A percentile compares a stretch with the other conserved stretches of the same genome.
Evolutionary conservation across 495 filamentous ascomycete genomes (phyloP).

Genomic region (Polyplosphaeria fusca): DNA sequence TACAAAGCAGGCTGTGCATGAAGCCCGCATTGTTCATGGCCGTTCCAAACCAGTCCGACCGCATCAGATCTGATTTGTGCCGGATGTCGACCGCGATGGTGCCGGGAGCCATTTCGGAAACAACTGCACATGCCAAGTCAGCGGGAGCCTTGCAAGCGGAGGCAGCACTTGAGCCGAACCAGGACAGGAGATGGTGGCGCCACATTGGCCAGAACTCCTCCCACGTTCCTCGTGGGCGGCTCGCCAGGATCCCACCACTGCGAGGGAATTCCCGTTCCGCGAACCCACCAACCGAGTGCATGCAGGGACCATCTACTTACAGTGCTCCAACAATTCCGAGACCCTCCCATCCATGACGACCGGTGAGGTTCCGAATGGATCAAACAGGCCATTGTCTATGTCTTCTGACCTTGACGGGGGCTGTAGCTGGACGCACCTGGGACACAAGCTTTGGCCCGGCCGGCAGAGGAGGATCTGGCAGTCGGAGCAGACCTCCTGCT

Average conservation of each 20-base stretch:
- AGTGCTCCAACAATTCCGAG: constrained; percentile 27
- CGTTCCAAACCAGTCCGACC: constrained; percentile 36
- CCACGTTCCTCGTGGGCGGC: not conserved
- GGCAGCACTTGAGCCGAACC: not conserved
- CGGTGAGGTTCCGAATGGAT: constrained; percentile 29
- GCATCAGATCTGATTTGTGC: constrained; percentile 33
- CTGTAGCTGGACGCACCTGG: constrained; percentile 18
- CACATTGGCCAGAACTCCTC: not conserved
- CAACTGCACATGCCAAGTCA: constrained; percentile 25
- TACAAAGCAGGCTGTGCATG: constrained; percentile 37
- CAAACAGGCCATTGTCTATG: constrained; percentile 20
- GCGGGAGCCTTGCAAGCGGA: not conserved
- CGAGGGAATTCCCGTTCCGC: not conserved
- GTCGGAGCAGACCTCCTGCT: constrained; percentile 24
- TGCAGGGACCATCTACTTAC: constrained; percentile 20
- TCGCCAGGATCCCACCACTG: constrained; percentile 4
- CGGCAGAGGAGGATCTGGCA: constrained; percentile 27
- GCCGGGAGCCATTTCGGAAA: constrained; percentile 29
- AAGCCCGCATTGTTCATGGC: constrained; percentile 33
- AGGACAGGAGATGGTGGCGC: not conserved
- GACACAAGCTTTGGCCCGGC: constrained; percentile 25
- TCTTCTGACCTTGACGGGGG: constrained; percentile 1
- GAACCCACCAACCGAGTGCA: constrained; percentile 5
- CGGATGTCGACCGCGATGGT: constrained; percentile 35
- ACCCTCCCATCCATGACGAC: constrained; percentile 19